Evolutionary conservation across 2,329 filamentous ascomycete genomes (phyloP).

Genomic region (Hypoxylon sp.): DNA sequence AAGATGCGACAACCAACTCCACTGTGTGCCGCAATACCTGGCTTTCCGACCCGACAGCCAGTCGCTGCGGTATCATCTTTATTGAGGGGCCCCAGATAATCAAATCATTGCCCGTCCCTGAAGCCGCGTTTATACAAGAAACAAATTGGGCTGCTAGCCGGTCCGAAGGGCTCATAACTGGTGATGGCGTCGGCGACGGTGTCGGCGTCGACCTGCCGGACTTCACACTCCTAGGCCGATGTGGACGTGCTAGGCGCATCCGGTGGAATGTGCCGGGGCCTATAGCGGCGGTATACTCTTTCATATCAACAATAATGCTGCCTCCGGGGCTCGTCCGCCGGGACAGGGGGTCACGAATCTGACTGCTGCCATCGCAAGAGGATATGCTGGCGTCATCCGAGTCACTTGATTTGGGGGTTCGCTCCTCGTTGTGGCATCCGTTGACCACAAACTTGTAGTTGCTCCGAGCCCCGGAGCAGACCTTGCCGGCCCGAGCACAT

Average conservation of each 20-base stretch:
- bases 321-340: constrained; percentile 19
- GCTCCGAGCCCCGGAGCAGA: constrained; percentile 50
- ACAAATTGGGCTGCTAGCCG: constrained; percentile 44
- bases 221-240: constrained; percentile 14
- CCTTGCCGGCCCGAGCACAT: constrained; percentile 48
- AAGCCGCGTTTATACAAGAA: constrained; percentile 44
- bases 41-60: constrained; percentile 39
- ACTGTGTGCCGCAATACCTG: constrained; percentile 46
- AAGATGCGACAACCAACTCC: constrained; percentile 47
- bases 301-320: constrained; percentile 41
- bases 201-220: constrained; percentile 13
- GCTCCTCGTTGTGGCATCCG: constrained; percentile 49
- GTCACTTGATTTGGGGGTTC: constrained; percentile 18
- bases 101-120: constrained; percentile 49
- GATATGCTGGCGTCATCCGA: constrained; percentile 24
- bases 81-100: constrained; percentile 50
- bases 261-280: constrained; percentile 39
- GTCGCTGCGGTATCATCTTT: constrained; percentile 46
- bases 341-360: constrained; percentile 12
- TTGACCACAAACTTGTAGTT: constrained; percentile 52
- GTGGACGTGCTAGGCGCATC: constrained; percentile 37
- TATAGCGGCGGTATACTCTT: constrained; percentile 36
- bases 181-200: constrained; percentile 28
- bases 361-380: constrained; percentile 15
- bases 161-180: constrained; percentile 41